Evolutionary conservation across 176 grass and related monocot species (phyloP), one percentile per base, ranked within the genome.

Genomic region (Rhipidocladum racemiflorum): DNA sequence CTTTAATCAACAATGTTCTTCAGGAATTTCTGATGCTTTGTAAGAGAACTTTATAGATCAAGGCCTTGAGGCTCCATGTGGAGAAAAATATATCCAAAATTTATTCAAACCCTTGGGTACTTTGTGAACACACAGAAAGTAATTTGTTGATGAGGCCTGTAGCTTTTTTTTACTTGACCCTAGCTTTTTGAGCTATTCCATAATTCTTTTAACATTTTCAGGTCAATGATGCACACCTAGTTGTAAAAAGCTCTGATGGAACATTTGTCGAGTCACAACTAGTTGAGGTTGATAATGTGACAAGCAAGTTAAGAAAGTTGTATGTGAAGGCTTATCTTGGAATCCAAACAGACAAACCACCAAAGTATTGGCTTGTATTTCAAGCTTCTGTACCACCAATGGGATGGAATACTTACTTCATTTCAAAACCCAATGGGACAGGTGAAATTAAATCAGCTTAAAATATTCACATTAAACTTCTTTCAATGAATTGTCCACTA

Each of bases 241-340:
- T 90, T 62, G 92, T 97, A 50, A 80, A 92, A 71, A 73, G 54
- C 74, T 94, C 91, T 50, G 65, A 83, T 81, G 94, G 94, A 89
- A 88, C 84, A 53, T 79, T 43, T 74, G 56, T 97, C 34, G 59
- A 88, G 20, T 87, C 94, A 67, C 94, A 94, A 82, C 67, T 97
- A 90, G 74, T 94, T 12, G 88, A 90, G 68, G 76, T 97, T 78
- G 92, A 97, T 83, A 89, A 85, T 30, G 59, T 89, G 49, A 97
- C 94, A 9, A 12, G 30, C 40, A 81, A 77, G 83, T 74, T 97
- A 82, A 89, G 94, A 55, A 94, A 90, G 81, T 87, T 90, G 45
- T 97, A 97, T 83, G 92, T 94, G 44, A 88, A 92, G 35, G 90
- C 92, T 85, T 94, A 97, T 83, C 85, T 97, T 71, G 94, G 94